Evolutionary conservation across 2,329 filamentous ascomycete genomes (phyloP).

Genomic region (Pyricularia sp.): DNA sequence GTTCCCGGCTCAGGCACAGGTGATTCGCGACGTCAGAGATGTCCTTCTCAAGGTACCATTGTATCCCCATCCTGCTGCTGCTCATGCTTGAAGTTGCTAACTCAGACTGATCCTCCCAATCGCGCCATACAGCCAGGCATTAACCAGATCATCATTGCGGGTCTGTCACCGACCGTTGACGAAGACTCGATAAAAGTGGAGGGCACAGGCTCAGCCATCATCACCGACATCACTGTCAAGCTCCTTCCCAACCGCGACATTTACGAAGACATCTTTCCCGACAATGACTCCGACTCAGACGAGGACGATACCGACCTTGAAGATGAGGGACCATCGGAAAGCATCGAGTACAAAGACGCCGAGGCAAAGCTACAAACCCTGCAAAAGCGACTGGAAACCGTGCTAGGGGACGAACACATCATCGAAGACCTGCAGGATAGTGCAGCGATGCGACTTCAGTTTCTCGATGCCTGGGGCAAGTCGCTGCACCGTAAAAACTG

Average conservation of each 20-base stretch:
- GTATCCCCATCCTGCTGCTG: background rate
- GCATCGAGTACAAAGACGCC: conserved; percentile 13
- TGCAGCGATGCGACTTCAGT: conserved; percentile 23
- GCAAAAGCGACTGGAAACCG: conserved; percentile 5
- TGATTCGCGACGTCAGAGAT: conserved; percentile 45
- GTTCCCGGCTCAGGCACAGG: conserved; percentile 46
- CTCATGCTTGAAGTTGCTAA: background rate
- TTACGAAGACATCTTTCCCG: conserved; percentile 40
- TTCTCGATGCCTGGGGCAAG: conserved; percentile 27
- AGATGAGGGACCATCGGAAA: conserved; percentile 9
- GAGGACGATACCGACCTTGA: conserved; percentile 12
- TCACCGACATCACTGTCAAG: conserved; percentile 50
- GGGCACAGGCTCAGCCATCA: conserved; percentile 41
- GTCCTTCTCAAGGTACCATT: conserved; percentile 30
- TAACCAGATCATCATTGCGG: conserved; percentile 43
- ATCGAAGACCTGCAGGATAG: conserved; percentile 19
- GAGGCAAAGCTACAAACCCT: conserved; percentile 18
- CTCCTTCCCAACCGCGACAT: conserved; percentile 39
- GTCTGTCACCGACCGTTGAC: conserved; percentile 38
- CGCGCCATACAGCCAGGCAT: conserved; percentile 27
- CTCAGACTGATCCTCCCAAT: background rate
- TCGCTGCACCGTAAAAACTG: conserved; percentile 21
- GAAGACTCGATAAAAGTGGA: conserved; percentile 47
- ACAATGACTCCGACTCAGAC: conserved; percentile 20
- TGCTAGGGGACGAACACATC: conserved; percentile 17